Percentiles rank a stretch among this genome's conserved stretches.
Evolutionary conservation across 1,284 basidiomycete genomes (phyloP).

Genomic region (Puccinia polysora): DNA sequence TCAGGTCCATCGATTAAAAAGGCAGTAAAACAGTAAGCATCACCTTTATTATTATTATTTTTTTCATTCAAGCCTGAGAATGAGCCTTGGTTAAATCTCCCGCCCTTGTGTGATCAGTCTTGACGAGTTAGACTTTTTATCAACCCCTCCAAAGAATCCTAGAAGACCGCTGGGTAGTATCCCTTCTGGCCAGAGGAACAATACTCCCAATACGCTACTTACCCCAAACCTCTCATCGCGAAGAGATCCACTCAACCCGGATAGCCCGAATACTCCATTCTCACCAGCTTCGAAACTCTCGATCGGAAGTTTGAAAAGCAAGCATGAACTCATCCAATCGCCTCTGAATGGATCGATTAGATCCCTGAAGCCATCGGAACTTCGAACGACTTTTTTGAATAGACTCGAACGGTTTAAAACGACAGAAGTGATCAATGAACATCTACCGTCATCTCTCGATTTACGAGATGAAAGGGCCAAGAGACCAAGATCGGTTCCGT

Average conservation of each 20-base stretch:
- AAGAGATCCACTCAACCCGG: background rate
- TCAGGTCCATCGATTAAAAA: background rate
- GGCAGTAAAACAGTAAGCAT: constrained; percentile 3
- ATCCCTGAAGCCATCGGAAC: constrained; percentile 18
- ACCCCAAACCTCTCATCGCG: background rate
- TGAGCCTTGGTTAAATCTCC: background rate
- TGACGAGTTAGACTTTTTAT: constrained; percentile 20
- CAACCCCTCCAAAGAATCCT: background rate
- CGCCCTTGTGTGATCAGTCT: background rate
- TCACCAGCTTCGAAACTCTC: background rate
- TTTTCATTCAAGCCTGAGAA: no score
- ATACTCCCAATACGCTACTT: background rate
- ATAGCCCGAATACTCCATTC: background rate
- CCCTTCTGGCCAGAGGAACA: background rate
- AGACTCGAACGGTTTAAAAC: constrained; percentile 33
- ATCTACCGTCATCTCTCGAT: constrained; percentile 13
- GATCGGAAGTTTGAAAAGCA: background rate
- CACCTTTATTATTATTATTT: no score
- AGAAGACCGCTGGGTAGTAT: background rate
- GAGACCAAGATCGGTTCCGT: background rate
- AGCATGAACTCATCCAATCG: constrained; percentile 6
- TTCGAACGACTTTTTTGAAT: constrained; percentile 23
- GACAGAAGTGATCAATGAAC: constrained; percentile 14
- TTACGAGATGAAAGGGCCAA: background rate
- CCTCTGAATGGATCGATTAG: background rate